Conservation (phyloP, 352 stramenopile species). For the Elongisporangium undulatum region DNA sequence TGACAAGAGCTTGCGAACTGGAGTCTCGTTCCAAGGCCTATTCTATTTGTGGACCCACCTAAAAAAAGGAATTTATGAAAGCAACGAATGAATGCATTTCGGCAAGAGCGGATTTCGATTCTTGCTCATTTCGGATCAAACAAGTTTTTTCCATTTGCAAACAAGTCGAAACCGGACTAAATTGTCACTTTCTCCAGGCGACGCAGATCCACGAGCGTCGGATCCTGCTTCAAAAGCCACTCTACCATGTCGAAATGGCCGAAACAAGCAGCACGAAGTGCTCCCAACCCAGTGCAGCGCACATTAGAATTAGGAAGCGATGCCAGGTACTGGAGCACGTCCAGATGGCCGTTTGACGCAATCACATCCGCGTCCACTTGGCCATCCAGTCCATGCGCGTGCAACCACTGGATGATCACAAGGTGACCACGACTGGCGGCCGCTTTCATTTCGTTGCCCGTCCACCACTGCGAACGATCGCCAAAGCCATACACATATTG, state of each 20-base stretch:
- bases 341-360: neutral
- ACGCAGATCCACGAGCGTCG: neutral
- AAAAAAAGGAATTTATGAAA: too few relatives aligned
- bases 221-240: neutral
- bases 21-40: too few relatives aligned
- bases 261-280: neutral
- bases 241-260: neutral
- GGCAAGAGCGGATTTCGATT: too few relatives aligned
- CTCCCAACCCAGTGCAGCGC: neutral
- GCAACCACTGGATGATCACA: neutral
- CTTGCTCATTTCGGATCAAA: too few relatives aligned
- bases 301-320: neutral
- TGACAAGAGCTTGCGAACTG: too few relatives aligned
- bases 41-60: too few relatives aligned
- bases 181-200: too few relatives aligned
- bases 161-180: too few relatives aligned
- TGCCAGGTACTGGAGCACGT: neutral
- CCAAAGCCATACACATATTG: neutral
- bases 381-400: neutral
- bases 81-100: too few relatives aligned
- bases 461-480: neutral
- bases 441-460: neutral
- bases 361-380: neutral
- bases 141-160: too few relatives aligned
- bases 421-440: neutral